These are phyloP conservation scores for Psophocarpus tetragonolobus DNA, from an alignment of 306 rosid genomes.

Conservation along the genomic window DNA sequence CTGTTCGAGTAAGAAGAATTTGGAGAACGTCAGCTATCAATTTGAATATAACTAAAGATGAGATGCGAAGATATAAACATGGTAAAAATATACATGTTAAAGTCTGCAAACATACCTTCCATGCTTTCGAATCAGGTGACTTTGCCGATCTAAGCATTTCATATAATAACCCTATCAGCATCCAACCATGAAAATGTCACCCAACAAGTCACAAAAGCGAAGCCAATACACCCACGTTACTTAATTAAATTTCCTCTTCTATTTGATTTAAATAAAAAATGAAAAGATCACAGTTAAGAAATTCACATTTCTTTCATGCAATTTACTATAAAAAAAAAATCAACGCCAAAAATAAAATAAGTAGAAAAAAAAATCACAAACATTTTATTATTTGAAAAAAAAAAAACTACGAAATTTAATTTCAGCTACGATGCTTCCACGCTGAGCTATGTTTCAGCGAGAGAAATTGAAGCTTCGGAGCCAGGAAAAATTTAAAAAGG, in stretches of 20 bases:
- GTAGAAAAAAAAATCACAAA: too few species aligned
- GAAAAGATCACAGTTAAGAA: not conserved
- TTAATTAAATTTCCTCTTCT: not conserved
- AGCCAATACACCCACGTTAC: not conserved
- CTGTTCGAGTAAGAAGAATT: conserved; percentile 38
- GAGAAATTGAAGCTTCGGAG: too few species aligned
- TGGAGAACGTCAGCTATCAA: conserved; percentile 8
- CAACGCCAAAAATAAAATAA: too few species aligned
- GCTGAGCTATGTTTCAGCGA: too few species aligned
- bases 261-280: conserved; percentile 2
- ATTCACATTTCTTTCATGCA: not conserved
- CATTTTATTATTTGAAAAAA: too few species aligned
- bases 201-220: not conserved
- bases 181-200: conserved; percentile 13
- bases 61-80: conserved; percentile 13
- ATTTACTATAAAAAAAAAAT: conserved; percentile 1
- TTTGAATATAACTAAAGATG: not conserved
- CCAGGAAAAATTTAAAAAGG: too few species aligned
- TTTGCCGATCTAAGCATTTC: conserved; percentile 93
- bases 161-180: conserved; percentile 56
- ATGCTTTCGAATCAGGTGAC: conserved; percentile 73
- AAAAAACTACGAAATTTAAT: too few species aligned
- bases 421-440: too few species aligned
- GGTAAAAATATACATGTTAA: not conserved
- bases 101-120: conserved; percentile 71